Conservation (phyloP, 2,329 filamentous ascomycete genomes). For the Drechslerella stenobrocha region DNA sequence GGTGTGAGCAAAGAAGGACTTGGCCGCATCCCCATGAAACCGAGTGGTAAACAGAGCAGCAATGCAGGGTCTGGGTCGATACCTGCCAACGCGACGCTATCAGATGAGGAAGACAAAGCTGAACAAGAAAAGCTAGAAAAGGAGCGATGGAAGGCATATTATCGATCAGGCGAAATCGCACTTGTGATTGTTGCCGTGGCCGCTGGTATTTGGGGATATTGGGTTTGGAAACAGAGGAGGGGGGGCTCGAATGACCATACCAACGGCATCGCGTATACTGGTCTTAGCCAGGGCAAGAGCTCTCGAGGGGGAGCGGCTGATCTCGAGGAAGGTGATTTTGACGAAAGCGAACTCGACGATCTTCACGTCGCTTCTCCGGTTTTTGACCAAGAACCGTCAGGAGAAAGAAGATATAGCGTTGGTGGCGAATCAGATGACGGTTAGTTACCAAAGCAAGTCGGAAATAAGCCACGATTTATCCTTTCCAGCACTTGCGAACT, state of each 20-base stretch:
- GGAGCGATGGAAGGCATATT: slow-evolving; percentile 86
- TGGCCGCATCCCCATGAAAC: slow-evolving; percentile 74
- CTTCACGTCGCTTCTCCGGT: slow-evolving; percentile 62
- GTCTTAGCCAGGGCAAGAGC: slow-evolving; percentile 59
- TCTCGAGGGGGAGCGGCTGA: slow-evolving; percentile 58
- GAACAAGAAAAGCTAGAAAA: slow-evolving; percentile 75
- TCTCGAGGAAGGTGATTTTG: slow-evolving; percentile 67
- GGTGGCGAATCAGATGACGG: slow-evolving; percentile 63
- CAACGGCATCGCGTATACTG: slow-evolving; percentile 50
- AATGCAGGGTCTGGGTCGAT: slow-evolving; percentile 84
- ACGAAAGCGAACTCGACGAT: slow-evolving; percentile 68
- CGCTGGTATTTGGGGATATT: slow-evolving; percentile 74
- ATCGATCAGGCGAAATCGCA: slow-evolving; percentile 81
- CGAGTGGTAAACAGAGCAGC: slow-evolving; percentile 59
- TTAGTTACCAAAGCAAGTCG: slow-evolving; percentile 24
- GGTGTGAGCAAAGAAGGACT: slow-evolving; percentile 87
- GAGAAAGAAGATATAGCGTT: slow-evolving; percentile 62
- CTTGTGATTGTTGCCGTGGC: slow-evolving; percentile 78
- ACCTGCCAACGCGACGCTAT: slow-evolving; percentile 70
- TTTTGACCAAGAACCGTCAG: slow-evolving; percentile 54
- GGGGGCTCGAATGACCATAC: slow-evolving; percentile 58
- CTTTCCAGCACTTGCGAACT: too few species aligned
- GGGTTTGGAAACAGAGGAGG: slow-evolving; percentile 67
- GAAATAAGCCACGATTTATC: too few species aligned
- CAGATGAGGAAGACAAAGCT: slow-evolving; percentile 61